These are phyloP conservation scores for Inga oerstediana DNA, from an alignment of 306 rosid genomes.

Conservation along the genomic window DNA sequence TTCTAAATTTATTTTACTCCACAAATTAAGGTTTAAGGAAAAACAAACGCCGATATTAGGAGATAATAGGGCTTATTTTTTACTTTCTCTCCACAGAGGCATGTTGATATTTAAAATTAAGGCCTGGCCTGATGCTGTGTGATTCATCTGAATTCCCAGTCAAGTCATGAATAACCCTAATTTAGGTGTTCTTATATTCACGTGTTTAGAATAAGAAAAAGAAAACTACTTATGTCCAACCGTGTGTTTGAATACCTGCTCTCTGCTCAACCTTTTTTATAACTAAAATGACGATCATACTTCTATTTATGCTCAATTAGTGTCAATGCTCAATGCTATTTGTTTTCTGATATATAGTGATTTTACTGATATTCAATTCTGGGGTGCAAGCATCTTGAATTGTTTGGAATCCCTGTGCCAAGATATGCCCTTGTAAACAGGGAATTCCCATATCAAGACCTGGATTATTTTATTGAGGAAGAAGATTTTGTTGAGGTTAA, in stretches of 20 bases:
- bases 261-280: neutral
- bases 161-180: neutral
- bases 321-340: constrained; percentile 28
- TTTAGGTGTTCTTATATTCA: neutral
- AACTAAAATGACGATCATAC: constrained; percentile 15
- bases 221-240: neutral
- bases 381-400: constrained; percentile 75
- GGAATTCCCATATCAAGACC: constrained; percentile 73
- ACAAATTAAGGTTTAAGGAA: neutral
- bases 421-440: constrained; percentile 92
- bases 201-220: neutral
- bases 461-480: constrained; percentile 89
- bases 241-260: constrained; percentile 16
- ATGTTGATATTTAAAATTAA: constrained; percentile 19
- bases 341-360: constrained; percentile 23
- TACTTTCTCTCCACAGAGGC: neutral
- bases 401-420: constrained; percentile 87
- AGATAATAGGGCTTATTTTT: neutral
- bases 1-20: neutral
- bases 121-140: constrained; percentile 1
- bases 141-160: constrained; percentile 18
- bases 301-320: constrained; percentile 15
- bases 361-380: constrained; percentile 40
- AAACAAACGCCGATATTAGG: neutral
- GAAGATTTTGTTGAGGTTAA: constrained; percentile 96